These are phyloP conservation scores for Lycium barbarum DNA, from an alignment of 257 asterid species.

Conservation along the genomic window DNA sequence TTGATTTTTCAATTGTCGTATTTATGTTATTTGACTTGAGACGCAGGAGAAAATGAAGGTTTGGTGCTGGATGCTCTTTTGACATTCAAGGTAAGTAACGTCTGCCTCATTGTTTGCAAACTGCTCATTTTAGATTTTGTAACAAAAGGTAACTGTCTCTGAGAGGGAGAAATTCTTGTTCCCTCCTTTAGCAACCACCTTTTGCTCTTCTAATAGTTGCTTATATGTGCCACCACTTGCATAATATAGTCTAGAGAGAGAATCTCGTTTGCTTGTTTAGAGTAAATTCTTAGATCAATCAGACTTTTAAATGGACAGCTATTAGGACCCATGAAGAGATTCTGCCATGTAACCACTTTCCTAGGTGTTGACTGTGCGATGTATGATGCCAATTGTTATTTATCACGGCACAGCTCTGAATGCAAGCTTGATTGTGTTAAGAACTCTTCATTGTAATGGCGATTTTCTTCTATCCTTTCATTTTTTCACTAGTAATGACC, in stretches of 20 bases:
- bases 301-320: background rate
- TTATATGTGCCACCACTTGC: background rate
- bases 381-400: background rate
- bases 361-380: background rate
- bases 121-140: background rate
- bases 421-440: background rate
- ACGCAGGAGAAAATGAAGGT: conserved; percentile 63
- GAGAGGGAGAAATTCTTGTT: background rate
- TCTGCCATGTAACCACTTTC: background rate
- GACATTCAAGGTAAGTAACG: conserved; percentile 64
- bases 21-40: conserved; percentile 24
- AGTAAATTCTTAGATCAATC: background rate
- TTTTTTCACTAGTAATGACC: background rate
- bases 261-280: background rate
- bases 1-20: background rate
- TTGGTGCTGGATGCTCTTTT: conserved; percentile 63
- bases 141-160: background rate
- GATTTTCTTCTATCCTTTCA: background rate
- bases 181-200: background rate
- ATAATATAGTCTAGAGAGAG: background rate
- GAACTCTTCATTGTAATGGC: background rate
- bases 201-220: background rate
- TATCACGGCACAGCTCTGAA: background rate
- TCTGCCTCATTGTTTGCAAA: background rate
- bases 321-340: background rate